Base-by-base conservation (phyloP, 78 protist species). In the Dictyostelium firmibasis region DNA sequence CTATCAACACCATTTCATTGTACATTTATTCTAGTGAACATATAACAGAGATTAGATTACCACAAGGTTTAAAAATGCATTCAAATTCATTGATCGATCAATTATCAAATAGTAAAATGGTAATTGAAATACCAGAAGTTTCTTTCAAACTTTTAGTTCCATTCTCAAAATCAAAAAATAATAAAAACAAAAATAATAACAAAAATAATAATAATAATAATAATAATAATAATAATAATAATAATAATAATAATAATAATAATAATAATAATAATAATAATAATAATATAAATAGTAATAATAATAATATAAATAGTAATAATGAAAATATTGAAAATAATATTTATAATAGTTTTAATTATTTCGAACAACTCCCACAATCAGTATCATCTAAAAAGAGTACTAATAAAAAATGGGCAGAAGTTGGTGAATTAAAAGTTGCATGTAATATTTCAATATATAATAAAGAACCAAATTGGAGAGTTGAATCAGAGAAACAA, bases 391-490 rank as follows among this genome's bases (percentile, higher is more conserved):
- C 35, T 4, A 38, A 53, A 29, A 75, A 62, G n/a, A 57, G 27
- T 57, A 27, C 10, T 57, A 87, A 87, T 16, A 87, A 64, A 31
- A 92, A 92, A 67, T 92, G 96, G 96, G 85, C 85, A 25, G 96
- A 92, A 53, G 96, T 92, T 77, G 96, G 96, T 23, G 86, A 84
- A 25, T 31, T 85, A 10, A 74, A 35, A 14, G 79, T 83, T 20
- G 43, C 77, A 8, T 23, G 69, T 36, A 92, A 92, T 47, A 11
- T 92, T 5, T 79, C 84, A 3, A 64, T 92, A 4, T 92, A 92
- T 35, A 57, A 44, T 13, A 92, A 92, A 33, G 85, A 83, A 33
- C 92, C 96, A 36, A 92, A 92, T 67, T 92, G 96, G 96, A 18
- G 57, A n/a, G 33, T 53, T 10, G 96, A 92, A 31, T 60, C 91